A percentile compares a stretch with the other conserved stretches of the same genome.
phyloP scores from a whole-genome alignment of 2,329 filamentous ascomycete genomes.

The Scedosporium dehoogii region DNA sequence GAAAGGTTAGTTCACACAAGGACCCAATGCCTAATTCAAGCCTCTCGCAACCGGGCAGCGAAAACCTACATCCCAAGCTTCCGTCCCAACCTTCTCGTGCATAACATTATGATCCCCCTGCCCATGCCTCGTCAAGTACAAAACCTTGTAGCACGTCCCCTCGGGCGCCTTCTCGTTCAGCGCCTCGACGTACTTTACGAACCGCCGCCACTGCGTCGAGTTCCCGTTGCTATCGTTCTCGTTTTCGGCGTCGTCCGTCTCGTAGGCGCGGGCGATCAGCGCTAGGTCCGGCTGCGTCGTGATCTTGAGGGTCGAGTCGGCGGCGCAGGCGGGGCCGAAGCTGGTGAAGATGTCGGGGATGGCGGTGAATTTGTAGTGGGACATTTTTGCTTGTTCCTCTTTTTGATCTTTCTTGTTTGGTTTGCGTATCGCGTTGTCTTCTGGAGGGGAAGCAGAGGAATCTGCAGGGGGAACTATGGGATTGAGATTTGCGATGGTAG shows the following conservation, averaged over 20 bases:
- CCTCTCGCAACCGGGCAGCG: too few species aligned
- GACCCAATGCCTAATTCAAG: too few species aligned
- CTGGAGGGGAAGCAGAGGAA: background rate
- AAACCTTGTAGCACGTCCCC: slow-evolving; percentile 41
- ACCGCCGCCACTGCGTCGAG: slow-evolving; percentile 38
- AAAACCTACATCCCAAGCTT: slow-evolving; percentile 39
- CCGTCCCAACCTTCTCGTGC: slow-evolving; percentile 45
- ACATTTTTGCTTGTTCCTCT: background rate
- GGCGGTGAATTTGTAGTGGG: slow-evolving; percentile 18
- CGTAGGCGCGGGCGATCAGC: slow-evolving; percentile 39
- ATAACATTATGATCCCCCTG: slow-evolving; percentile 39
- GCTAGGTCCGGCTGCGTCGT: slow-evolving; percentile 40
- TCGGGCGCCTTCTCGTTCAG: slow-evolving; percentile 31
- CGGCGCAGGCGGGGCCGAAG: slow-evolving; percentile 19
- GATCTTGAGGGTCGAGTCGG: slow-evolving; percentile 19
- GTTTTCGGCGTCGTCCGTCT: slow-evolving; percentile 22
- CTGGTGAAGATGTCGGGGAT: slow-evolving; percentile 40
- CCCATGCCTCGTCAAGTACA: slow-evolving; percentile 47
- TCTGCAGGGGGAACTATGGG: background rate
- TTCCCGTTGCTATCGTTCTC: background rate
- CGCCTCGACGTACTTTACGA: slow-evolving; percentile 33
- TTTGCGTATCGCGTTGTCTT: background rate
- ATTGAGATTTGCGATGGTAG: too few species aligned
- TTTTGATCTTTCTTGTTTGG: background rate
- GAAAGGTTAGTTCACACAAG: too few species aligned